Percentiles rank a stretch among this genome's conserved stretches.
phyloP scores from a whole-genome alignment of 2,329 filamentous ascomycete genomes.

The Colletotrichum scovillei region DNA sequence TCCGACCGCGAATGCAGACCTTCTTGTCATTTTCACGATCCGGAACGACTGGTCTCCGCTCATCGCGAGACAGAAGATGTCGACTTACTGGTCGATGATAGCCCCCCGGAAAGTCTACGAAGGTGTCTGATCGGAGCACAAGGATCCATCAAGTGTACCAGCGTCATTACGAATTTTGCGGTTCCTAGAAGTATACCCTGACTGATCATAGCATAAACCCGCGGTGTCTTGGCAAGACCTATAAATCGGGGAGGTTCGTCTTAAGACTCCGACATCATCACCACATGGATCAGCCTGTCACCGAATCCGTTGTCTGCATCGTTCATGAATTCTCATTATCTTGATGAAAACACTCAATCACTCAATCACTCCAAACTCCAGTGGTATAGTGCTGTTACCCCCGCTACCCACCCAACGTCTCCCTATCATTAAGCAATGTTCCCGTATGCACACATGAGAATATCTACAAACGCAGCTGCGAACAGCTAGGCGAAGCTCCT shows the following conservation, averaged over 20 bases:
- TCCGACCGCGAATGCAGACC: no score
- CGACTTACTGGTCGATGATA: no score
- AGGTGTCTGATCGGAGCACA: no score
- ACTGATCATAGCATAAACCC: neutral
- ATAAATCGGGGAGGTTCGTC: no score
- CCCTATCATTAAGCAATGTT: neutral
- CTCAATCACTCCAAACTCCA: neutral
- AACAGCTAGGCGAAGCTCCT: neutral
- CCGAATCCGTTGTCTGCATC: no score
- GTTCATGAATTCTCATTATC: neutral
- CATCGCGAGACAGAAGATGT: neutral
- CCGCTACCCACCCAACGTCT: neutral
- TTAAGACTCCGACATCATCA: neutral
- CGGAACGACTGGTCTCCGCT: neutral
- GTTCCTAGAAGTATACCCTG: fast-evolving
- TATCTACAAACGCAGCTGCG: conserved; percentile 19
- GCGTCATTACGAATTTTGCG: neutral
- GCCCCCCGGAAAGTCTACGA: no score
- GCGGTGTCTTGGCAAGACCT: neutral
- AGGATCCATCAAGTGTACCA: no score
- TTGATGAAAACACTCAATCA: neutral
- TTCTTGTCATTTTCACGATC: no score
- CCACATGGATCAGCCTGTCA: neutral
- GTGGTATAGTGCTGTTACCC: conserved; percentile 26
- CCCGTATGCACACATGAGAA: conserved; percentile 14